These are phyloP conservation scores for Phytophthora megakarya DNA, from an alignment of 352 stramenopile genomes.

Conservation along the genomic window DNA sequence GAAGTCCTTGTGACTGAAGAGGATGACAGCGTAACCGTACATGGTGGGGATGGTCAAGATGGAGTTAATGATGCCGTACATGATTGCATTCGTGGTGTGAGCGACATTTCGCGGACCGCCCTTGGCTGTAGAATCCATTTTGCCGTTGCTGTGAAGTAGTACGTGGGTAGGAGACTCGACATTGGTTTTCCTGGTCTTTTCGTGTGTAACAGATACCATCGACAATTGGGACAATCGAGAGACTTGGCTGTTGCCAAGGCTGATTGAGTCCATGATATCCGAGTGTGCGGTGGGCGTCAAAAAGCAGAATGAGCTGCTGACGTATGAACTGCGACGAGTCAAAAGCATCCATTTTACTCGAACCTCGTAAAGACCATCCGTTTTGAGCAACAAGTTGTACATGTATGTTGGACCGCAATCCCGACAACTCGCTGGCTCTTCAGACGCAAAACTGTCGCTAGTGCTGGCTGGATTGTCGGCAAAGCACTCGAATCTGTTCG, in stretches of 20 bases:
- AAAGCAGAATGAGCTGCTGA: conserved; percentile 16
- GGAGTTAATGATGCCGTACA: conserved; percentile 92
- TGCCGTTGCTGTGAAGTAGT: conserved; percentile 29
- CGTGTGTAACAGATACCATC: conserved; percentile 16
- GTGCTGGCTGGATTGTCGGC: no score
- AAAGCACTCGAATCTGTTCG: no score
- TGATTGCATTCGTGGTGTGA: conserved; percentile 62
- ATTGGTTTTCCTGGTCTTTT: conserved; percentile 19
- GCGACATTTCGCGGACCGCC: conserved; percentile 14
- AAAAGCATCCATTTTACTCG: no score
- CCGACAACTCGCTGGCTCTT: no score
- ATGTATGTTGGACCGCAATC: no score
- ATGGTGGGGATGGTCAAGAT: conserved; percentile 93
- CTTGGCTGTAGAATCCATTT: conserved; percentile 5
- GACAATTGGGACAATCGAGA: conserved; percentile 24
- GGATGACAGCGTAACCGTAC: conserved; percentile 96
- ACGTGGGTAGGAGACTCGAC: conserved; percentile 29
- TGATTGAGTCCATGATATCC: conserved; percentile 6
- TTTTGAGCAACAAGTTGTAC: no score
- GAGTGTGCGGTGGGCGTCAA: background rate
- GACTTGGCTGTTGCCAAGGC: conserved; percentile 6
- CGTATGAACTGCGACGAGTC: no score
- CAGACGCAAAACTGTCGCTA: no score
- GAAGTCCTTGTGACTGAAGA: conserved; percentile 93
- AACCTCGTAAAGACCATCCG: no score